phyloP scores from a whole-genome alignment of 768 basidiomycete species.

The Lactarius hengduanensis region DNA sequence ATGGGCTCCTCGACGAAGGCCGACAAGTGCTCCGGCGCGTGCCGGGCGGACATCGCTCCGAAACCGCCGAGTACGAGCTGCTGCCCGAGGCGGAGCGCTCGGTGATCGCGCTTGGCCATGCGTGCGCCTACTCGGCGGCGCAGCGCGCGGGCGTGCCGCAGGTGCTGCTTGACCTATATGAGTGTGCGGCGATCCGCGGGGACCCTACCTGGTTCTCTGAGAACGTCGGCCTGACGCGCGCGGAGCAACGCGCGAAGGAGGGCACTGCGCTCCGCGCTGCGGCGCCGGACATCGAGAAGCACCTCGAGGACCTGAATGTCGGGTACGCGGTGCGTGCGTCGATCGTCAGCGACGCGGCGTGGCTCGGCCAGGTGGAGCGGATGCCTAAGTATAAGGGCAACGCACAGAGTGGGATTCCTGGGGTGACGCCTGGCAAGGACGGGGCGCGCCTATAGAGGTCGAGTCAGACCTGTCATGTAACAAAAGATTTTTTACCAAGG shows the following conservation, averaged over 20 bases:
- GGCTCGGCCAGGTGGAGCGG: constrained; percentile 10
- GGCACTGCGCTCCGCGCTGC: constrained; percentile 11
- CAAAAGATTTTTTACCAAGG: not conserved
- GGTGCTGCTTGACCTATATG: constrained; percentile 28
- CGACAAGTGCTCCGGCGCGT: not conserved
- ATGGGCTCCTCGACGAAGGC: constrained; percentile 11
- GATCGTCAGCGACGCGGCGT: constrained; percentile 24
- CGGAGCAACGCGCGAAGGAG: constrained; percentile 13
- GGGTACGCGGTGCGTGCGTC: constrained; percentile 24
- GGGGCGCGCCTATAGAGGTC: not conserved
- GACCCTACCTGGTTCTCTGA: constrained; percentile 30
- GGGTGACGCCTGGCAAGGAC: constrained; percentile 5
- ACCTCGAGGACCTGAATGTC: constrained; percentile 23
- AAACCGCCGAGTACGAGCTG: constrained; percentile 24
- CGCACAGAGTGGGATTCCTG: constrained; percentile 4
- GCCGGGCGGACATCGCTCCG: constrained; percentile 19
- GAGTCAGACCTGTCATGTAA: not conserved
- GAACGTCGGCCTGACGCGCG: constrained; percentile 19
- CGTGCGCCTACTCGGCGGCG: constrained; percentile 27
- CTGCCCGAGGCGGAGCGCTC: constrained; percentile 29
- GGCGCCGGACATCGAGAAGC: constrained; percentile 18
- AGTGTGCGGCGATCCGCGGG: constrained; percentile 23
- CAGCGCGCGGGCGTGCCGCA: constrained; percentile 17
- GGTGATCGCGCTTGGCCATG: constrained; percentile 26
- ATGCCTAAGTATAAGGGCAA: constrained; percentile 15